Base-by-base conservation (phyloP, 192 early-diverging fungal species). In the Dissophora ornata region DNA sequence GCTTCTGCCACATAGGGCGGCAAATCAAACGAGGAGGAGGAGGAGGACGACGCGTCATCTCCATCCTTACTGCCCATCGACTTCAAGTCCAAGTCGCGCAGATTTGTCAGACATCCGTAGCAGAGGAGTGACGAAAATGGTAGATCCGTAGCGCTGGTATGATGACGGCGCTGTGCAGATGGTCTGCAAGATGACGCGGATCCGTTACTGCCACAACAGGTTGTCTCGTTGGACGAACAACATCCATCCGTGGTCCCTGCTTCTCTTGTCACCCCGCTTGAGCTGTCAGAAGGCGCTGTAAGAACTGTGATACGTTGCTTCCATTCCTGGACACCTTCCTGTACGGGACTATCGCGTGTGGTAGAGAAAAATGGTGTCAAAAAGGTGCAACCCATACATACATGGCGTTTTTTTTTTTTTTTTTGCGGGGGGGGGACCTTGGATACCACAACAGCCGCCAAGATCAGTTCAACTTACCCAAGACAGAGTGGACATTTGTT, bases 401-500 rank as follows among this genome's bases (percentile, higher is more conserved):
- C n/a, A n/a, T n/a, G n/a, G n/a, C n/a, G n/a, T n/a, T n/a, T n/a
- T n/a, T n/a, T n/a, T n/a, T n/a, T n/a, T n/a, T n/a, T n/a, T n/a
- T n/a, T n/a, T n/a, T n/a, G n/a, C n/a, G n/a, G n/a, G n/a, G n/a
- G n/a, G n/a, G n/a, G n/a, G n/a, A n/a, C n/a, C n/a, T n/a, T n/a
- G n/a, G n/a, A n/a, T n/a, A n/a, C n/a, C n/a, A n/a, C n/a, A n/a
- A n/a, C n/a, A n/a, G n/a, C n/a, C n/a, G n/a, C n/a, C n/a, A n/a
- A n/a, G n/a, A n/a, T n/a, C n/a, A n/a, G n/a, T n/a, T 6, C 9
- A 25, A 46, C 8, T 80, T 83, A 94, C 95, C 77, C 87, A 50
- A 71, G 82, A 79, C 94, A 96, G 18, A 86, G 74, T 19, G 84
- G 83, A 81, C 85, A 95, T 26, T 74, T 83, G 32, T 73, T 62